These are phyloP conservation scores for Fraxinus floribunda DNA, from an alignment of 305 asterid genomes.

Conservation along the genomic window DNA sequence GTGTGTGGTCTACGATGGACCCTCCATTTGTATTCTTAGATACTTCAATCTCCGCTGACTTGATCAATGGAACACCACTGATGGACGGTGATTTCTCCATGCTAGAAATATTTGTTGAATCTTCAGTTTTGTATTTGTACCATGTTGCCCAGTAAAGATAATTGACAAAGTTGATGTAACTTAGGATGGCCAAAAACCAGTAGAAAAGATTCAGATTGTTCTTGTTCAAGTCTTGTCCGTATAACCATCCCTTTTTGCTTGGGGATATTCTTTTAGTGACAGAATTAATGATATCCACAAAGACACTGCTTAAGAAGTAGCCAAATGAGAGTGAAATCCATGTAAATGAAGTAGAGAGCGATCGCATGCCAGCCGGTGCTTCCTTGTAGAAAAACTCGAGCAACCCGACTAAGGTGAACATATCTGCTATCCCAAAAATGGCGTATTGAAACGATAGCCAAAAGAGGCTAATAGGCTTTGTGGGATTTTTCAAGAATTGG, in stretches of 20 bases:
- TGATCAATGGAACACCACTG: conserved; percentile 18
- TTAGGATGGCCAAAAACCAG: conserved; percentile 72
- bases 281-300: conserved; percentile 56
- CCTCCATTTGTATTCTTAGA: conserved; percentile 25
- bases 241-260: conserved; percentile 59
- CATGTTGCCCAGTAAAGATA: conserved; percentile 60
- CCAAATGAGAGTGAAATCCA: conserved; percentile 64
- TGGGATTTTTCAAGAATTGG: conserved; percentile 33
- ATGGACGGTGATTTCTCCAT: background rate
- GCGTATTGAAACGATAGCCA: conserved; percentile 69
- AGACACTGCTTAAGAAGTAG: conserved; percentile 60
- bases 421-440: conserved; percentile 73
- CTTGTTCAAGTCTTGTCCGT: conserved; percentile 51
- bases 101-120: background rate
- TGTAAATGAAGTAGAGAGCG: conserved; percentile 68
- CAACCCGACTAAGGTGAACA: conserved; percentile 72
- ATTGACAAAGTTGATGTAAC: conserved; percentile 51
- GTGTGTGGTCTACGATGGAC: conserved; percentile 12
- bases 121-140: conserved; percentile 55
- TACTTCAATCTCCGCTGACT: conserved; percentile 23
- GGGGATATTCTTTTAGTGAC: conserved; percentile 39
- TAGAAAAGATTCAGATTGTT: conserved; percentile 54
- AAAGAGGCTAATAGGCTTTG: conserved; percentile 56
- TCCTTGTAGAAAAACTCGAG: conserved; percentile 75
- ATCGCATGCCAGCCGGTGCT: conserved; percentile 73